Evolutionary conservation across 306 rosid species (phyloP), one percentile per base, ranked within the genome.

Genomic region (Acacia acuminata): DNA sequence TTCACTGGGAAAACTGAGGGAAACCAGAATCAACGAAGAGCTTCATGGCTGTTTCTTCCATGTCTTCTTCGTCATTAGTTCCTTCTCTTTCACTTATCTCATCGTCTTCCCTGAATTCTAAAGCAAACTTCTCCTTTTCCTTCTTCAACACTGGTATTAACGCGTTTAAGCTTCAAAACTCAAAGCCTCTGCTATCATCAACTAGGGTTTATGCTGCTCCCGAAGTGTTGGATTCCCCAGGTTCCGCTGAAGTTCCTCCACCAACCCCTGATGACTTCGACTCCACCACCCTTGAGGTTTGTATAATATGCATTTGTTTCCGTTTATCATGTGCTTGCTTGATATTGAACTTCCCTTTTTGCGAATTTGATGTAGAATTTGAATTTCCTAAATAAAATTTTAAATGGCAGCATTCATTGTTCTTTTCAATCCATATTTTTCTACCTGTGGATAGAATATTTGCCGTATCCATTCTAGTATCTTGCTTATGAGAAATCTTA

Each of bases 171-270:
- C 86, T 82, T 69, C 71, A 80, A 64, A 85, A 85, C 82, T 56
- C 81, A 36, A 86, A 85, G 58, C 79, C 86, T 70, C 73, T 85
- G 14, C 84, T 22, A 34, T 50, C 82, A 2, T 82, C 90, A 1
- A 86, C 90, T 55, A 87, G 89, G 88, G 84, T 90, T 78, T 84
- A 71, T 85, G 93, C 92, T 71, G 87, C 92, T 60, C 88, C 96
- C 47, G 90, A 91, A 85, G 87, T 86, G 34, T 68, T 91, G 34
- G 86, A 88, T 58, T 83, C 90, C 47, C 68, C 68, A 0, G 83
- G 84, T 5, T 58, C 79, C 77, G 27, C 75, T 22, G 84, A 84
- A 20, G 84, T 89, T 5, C 81, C 88, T 71, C 88, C 82, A 3
- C 88, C 83, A 75, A 75, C 71, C 61, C 66, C 79, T 6, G 88